Conservation (phyloP, 129 eudicot species). For the Flaveria bidentis region DNA sequence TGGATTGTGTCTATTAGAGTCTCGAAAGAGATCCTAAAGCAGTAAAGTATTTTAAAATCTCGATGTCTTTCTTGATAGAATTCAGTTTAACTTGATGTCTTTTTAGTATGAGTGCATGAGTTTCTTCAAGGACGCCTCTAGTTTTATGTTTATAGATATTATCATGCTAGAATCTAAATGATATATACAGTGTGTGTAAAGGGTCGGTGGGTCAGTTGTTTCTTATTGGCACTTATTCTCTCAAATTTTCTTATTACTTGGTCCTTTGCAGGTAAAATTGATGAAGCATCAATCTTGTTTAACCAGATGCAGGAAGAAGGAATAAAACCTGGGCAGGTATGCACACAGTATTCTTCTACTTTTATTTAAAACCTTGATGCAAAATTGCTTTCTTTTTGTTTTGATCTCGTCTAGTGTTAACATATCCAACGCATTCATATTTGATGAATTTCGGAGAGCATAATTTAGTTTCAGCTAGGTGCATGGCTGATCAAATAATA, state of each 20-base stretch:
- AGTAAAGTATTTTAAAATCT: conserved; percentile 11
- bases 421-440: not conserved
- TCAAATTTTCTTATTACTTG: conserved; percentile 7
- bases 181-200: conserved; percentile 11
- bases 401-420: not conserved
- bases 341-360: conserved; percentile 9
- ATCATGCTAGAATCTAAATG: conserved; percentile 12
- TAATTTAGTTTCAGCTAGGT: not conserved
- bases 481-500: not conserved
- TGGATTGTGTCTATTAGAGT: conserved; percentile 9
- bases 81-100: not conserved
- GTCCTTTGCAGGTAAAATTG: conserved; percentile 58
- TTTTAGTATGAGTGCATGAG: not conserved
- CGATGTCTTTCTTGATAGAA: conserved; percentile 17
- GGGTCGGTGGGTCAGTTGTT: not conserved
- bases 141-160: conserved; percentile 19
- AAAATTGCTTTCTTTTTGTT: not conserved
- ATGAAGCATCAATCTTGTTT: conserved; percentile 71
- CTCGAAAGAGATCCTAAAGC: not conserved
- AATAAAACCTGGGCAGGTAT: conserved; percentile 89
- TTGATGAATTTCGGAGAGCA: not conserved
- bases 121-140: not conserved
- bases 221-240: not conserved
- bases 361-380: not conserved
- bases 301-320: conserved; percentile 84